Percentiles rank a stretch among this genome's conserved stretches.
Evolutionary conservation across 768 basidiomycete genomes (phyloP).

Genomic region (Pulveroboletus sp.): DNA sequence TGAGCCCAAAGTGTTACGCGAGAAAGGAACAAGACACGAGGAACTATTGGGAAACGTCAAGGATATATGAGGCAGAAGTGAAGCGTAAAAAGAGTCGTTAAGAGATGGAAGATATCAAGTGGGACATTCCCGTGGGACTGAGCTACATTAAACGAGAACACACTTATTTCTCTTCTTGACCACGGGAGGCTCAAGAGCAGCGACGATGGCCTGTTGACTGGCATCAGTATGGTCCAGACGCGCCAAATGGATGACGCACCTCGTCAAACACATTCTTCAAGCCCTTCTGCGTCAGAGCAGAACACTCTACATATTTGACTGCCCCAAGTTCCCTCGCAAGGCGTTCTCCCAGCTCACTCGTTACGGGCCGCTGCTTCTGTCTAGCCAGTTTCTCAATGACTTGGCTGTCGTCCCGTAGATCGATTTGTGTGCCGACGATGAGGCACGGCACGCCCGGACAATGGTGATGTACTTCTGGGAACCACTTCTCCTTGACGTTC

Average conservation of each 20-base stretch:
- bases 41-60: conserved; percentile 24
- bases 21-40: conserved; percentile 16
- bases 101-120: conserved; percentile 31
- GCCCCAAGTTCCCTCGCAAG: conserved; percentile 97
- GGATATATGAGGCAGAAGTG: conserved; percentile 34
- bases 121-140: conserved; percentile 24
- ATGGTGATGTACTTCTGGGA: conserved; percentile 99
- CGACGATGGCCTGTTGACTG: conserved; percentile 76
- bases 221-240: conserved; percentile 6
- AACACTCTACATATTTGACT: conserved; percentile 99
- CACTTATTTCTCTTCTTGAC: conserved; percentile 77
- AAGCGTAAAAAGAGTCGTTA: conserved; percentile 32
- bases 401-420: conserved; percentile 88
- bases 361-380: conserved; percentile 95
- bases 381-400: conserved; percentile 93
- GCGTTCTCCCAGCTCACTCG: conserved; percentile 82
- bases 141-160: conserved; percentile 68
- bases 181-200: conserved; percentile 95
- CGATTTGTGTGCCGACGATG: conserved; percentile 97
- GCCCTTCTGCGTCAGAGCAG: conserved; percentile 97
- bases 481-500: conserved; percentile 99
- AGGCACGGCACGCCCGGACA: conserved; percentile 99
- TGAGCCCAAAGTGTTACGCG: conserved; percentile 22
- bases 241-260: conserved; percentile 46
- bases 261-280: conserved; percentile 99